These are phyloP conservation scores for Pecoramyces ruminantium DNA, from an alignment of 192 early-diverging fungal genomes.

Conservation along the genomic window DNA sequence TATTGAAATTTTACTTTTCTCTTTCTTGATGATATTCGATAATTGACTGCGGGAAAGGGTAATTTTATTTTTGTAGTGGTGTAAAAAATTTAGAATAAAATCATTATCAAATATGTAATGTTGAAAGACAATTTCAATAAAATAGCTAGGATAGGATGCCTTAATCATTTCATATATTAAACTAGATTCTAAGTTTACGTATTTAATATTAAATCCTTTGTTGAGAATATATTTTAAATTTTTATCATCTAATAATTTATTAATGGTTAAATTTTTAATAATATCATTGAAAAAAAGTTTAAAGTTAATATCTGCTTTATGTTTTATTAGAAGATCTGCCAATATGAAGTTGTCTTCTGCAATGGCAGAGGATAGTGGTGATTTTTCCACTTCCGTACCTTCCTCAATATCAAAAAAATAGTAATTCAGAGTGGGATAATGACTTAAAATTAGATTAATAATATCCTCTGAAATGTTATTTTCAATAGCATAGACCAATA, in stretches of 20 bases:
- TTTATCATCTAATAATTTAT: neutral
- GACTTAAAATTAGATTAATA: neutral
- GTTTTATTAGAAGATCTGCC: neutral
- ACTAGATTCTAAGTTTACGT: neutral
- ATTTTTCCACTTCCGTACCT: neutral
- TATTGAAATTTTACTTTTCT: neutral
- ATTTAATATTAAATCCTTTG: neutral
- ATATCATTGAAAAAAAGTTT: neutral
- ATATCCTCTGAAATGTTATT: neutral
- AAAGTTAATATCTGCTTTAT: neutral
- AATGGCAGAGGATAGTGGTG: neutral
- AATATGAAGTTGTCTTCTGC: neutral
- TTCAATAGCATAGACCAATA: neutral
- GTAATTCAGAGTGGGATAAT: neutral
- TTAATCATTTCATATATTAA: neutral
- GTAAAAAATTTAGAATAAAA: neutral
- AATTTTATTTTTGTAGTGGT: neutral
- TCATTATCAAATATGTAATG: neutral
- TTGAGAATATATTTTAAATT: neutral
- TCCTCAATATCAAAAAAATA: neutral
- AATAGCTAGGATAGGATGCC: neutral
- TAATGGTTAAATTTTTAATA: neutral
- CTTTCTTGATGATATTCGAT: neutral
- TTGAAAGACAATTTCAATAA: neutral
- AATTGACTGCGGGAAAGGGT: neutral